Conservation (phyloP, 768 basidiomycete genomes). For the Lyophyllum atratum region DNA sequence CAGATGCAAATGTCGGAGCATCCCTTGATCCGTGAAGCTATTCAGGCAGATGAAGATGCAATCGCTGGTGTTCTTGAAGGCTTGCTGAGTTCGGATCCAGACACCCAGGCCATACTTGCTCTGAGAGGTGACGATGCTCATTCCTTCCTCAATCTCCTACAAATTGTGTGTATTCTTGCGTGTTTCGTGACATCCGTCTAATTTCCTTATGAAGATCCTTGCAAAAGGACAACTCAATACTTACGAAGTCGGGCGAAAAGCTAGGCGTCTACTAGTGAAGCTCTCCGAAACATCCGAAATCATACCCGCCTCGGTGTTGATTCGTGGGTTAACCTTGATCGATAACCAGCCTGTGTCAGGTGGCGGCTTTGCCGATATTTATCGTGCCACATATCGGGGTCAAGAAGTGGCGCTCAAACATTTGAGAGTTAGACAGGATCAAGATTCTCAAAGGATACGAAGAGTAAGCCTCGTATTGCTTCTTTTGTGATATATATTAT, state of each 20-base stretch:
- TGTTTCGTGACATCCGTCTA: neutral
- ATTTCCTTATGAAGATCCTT: slow-evolving; percentile 6
- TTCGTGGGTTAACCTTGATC: slow-evolving; percentile 11
- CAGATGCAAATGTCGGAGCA: slow-evolving; percentile 18
- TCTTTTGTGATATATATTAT: neutral
- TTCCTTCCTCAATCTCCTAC: slow-evolving; percentile 20
- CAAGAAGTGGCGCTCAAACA: slow-evolving; percentile 21
- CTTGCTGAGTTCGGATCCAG: slow-evolving; percentile 15
- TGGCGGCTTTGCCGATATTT: slow-evolving; percentile 21
- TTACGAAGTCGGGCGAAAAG: slow-evolving; percentile 11
- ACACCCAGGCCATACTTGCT: slow-evolving; percentile 9
- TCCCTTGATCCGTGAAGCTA: slow-evolving; percentile 14
- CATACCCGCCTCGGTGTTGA: slow-evolving; percentile 18
- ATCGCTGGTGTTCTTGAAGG: slow-evolving; percentile 14
- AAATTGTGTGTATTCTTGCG: slow-evolving; percentile 11
- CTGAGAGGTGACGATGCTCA: slow-evolving; percentile 18
- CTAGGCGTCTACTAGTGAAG: slow-evolving; percentile 18
- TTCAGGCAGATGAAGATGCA: slow-evolving; percentile 19
- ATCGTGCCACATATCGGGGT: slow-evolving; percentile 16
- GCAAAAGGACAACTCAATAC: slow-evolving; percentile 16
- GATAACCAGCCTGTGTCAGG: slow-evolving; percentile 18
- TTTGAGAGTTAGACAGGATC: slow-evolving; percentile 16
- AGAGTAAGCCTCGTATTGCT: slow-evolving; percentile 1
- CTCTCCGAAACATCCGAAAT: slow-evolving; percentile 20
- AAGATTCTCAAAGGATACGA: slow-evolving; percentile 18